A percentile compares a stretch with the other conserved stretches of the same genome.
Evolutionary conservation across 177 flowering plant genomes (phyloP).

Genomic region (Telopea speciosissima): DNA sequence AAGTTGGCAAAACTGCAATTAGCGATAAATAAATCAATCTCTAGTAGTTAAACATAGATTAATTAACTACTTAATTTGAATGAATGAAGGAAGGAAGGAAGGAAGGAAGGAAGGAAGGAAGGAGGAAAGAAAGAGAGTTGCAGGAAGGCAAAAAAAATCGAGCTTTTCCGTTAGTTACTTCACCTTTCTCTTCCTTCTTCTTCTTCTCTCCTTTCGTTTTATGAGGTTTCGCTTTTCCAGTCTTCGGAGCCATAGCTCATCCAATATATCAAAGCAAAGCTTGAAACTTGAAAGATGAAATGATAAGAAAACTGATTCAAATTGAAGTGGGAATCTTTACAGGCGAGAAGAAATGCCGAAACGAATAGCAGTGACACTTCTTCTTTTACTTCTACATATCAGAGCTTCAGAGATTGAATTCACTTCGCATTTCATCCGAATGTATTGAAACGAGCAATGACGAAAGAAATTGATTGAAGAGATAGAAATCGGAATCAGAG

Average conservation of each 20-base stretch:
- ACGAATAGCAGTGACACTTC: too few relatives aligned
- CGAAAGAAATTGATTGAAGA: not conserved
- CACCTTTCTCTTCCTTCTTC: constrained; percentile 96
- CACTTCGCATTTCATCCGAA: not conserved
- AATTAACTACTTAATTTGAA: not conserved
- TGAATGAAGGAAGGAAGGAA: too few relatives aligned
- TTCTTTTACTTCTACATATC: too few relatives aligned
- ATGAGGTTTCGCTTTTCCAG: constrained; percentile 73
- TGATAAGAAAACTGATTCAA: not conserved
- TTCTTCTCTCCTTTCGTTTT: constrained; percentile 90
- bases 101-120: too few relatives aligned
- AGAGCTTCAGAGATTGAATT: not conserved
- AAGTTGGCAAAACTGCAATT: constrained; percentile 66
- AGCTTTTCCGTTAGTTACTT: not conserved
- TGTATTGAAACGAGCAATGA: not conserved
- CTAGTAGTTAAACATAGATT: not conserved
- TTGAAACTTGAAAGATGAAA: not conserved
- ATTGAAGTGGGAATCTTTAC: too few relatives aligned
- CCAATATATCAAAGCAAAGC: not conserved
- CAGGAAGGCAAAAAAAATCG: too few relatives aligned
- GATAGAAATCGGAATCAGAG: not conserved
- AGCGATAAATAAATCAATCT: not conserved
- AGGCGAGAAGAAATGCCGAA: not conserved
- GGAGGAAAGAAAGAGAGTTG: not conserved
- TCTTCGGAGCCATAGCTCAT: constrained; percentile 74